A percentile compares a stretch with the other conserved stretches of the same genome.
Conservation (phyloP, 495 filamentous ascomycete genomes). For the Hypoxylon crocopeplum region DNA sequence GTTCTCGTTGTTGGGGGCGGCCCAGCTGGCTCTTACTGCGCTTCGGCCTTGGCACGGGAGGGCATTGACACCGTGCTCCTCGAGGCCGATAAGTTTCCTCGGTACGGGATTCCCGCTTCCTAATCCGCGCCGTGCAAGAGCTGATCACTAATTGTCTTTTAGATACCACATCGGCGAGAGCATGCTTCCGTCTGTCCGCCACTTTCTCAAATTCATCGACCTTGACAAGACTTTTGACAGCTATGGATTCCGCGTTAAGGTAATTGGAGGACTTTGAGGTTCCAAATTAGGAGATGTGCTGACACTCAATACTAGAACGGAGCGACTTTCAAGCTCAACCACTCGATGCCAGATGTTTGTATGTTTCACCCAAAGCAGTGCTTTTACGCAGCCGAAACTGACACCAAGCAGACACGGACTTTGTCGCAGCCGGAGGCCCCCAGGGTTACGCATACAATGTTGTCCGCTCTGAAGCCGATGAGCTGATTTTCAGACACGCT, state of each 20-base stretch:
- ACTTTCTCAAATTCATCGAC: not conserved
- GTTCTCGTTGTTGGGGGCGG: not conserved
- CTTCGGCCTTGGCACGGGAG: not conserved
- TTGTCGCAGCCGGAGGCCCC: not conserved
- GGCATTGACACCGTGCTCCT: not conserved
- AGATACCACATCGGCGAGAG: slow-evolving; percentile 1
- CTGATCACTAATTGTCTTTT: not conserved
- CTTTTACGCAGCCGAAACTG: not conserved
- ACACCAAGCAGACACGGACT: not conserved
- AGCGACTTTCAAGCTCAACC: not conserved
- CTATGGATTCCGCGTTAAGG: not conserved
- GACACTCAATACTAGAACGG: not conserved
- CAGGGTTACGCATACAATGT: not conserved
- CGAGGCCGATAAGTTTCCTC: not conserved
- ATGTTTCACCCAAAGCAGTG: not conserved
- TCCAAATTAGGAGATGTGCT: not conserved
- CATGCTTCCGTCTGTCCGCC: not conserved
- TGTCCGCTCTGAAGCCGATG: not conserved
- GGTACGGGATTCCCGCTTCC: not conserved
- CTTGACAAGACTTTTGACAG: not conserved
- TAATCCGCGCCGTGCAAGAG: not conserved
- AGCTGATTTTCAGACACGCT: not conserved
- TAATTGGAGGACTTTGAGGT: not conserved
- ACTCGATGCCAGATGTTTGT: not conserved
- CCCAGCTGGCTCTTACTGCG: not conserved